Conservation (phyloP, 306 rosid species). For the barrel medic (Medicago truncatula) region MtrunA17r5.0-ANR NC_053049.1:48664501-48665000, state of each 20-base stretch:
- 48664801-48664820: slow-evolving; percentile 3
- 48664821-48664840: slow-evolving; percentile 27
- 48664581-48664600: slow-evolving; percentile 97
- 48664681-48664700: slow-evolving; percentile 95
- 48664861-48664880: slow-evolving; percentile 37
- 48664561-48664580: slow-evolving; percentile 95
- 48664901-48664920: slow-evolving; percentile 99
- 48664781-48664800: slow-evolving; percentile 24
- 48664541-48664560: slow-evolving; percentile 49
- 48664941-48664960: slow-evolving; percentile 92
- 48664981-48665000: slow-evolving; percentile 94
- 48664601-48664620: slow-evolving; percentile 99
- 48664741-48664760: slow-evolving; percentile 95
- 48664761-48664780: slow-evolving; percentile 28
- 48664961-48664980: slow-evolving; percentile 96
- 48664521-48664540: slow-evolving; percentile 28
- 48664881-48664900: slow-evolving; percentile 88
- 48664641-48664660: slow-evolving; percentile 94
- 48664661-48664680: slow-evolving; percentile 89
- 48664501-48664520: slow-evolving; percentile 33
- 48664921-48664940: slow-evolving; percentile 89
- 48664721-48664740: slow-evolving; percentile 99
- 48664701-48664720: slow-evolving; percentile 96
- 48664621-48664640: slow-evolving; percentile 96
- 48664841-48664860: slow-evolving; percentile 16